These are phyloP conservation scores for Cymbidium sinense DNA, from an alignment of 106 monocot species.

Conservation along the genomic window DNA sequence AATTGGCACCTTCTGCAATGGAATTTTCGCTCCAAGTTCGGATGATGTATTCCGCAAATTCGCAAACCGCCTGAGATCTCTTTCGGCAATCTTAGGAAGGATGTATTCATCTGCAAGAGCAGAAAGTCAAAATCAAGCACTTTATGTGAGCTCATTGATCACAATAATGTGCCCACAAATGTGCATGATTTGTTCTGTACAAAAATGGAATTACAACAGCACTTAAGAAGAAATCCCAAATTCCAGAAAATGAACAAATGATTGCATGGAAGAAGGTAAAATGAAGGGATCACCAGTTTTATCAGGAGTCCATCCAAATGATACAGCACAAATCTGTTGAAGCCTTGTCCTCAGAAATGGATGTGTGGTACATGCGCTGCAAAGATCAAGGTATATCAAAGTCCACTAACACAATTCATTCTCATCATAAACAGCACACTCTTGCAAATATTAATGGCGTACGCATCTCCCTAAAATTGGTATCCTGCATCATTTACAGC, in stretches of 20 bases:
- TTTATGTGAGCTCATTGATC: background rate
- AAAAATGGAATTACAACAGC: background rate
- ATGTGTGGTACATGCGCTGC: slow-evolving; percentile 40
- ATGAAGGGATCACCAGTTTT: slow-evolving; percentile 48
- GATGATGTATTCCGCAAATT: slow-evolving; percentile 53
- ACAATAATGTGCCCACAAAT: background rate
- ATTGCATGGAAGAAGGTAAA: background rate
- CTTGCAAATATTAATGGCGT: too few relatives aligned
- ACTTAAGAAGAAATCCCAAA: background rate
- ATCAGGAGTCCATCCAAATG: slow-evolving; percentile 65
- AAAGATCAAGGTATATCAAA: slow-evolving; percentile 10
- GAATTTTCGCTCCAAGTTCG: slow-evolving; percentile 32
- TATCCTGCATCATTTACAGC: too few relatives aligned
- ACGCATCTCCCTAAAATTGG: too few relatives aligned
- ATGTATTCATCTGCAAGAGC: slow-evolving; percentile 69
- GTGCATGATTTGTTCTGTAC: background rate
- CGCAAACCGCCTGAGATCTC: slow-evolving; percentile 74
- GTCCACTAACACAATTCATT: too few relatives aligned
- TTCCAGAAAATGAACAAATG: background rate
- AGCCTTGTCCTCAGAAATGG: slow-evolving; percentile 46
- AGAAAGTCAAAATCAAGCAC: background rate
- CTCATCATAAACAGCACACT: too few relatives aligned
- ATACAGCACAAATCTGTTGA: slow-evolving; percentile 59
- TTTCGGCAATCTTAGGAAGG: slow-evolving; percentile 86
- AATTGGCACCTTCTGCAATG: slow-evolving; percentile 32